A percentile compares a stretch with the other conserved stretches of the same genome.
phyloP scores from a whole-genome alignment of 1,284 basidiomycete genomes.

The Pterula multifida region DNA sequence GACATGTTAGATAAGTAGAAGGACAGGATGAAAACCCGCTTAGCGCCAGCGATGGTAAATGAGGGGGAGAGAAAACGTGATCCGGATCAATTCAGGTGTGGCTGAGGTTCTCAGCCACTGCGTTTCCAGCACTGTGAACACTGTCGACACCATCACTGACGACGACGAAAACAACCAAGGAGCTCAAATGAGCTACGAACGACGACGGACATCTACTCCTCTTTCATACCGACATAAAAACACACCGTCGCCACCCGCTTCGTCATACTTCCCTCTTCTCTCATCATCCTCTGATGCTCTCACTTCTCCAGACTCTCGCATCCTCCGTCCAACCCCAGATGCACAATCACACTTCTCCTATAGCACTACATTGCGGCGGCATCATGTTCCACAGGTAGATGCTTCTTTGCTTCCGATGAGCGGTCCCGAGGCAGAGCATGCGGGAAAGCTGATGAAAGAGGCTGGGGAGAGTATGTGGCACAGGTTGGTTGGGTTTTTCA shows the following conservation, averaged over 20 bases:
- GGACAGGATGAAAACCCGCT: no score
- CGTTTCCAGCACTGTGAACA: not conserved
- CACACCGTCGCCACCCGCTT: constrained; percentile 58
- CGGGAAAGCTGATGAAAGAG: not conserved
- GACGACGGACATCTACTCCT: constrained; percentile 20
- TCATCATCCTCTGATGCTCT: constrained; percentile 30
- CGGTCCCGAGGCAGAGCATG: not conserved
- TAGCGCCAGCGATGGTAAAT: no score
- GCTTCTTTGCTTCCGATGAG: constrained; percentile 21
- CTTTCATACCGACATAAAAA: constrained; percentile 15
- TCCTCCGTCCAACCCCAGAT: constrained; percentile 41
- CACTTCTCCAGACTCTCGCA: not conserved
- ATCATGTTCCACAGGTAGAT: constrained; percentile 27
- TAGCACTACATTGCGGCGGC: constrained; percentile 67
- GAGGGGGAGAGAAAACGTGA: no score
- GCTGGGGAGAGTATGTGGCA: not conserved
- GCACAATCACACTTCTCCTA: constrained; percentile 70
- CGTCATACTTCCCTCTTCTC: constrained; percentile 58
- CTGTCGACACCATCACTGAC: not conserved
- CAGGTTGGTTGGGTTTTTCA: not conserved
- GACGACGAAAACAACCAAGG: not conserved
- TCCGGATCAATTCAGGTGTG: no score
- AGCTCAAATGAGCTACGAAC: constrained; percentile 8
- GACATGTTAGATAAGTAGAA: no score
- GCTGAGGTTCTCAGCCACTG: no score